phyloP scores from a whole-genome alignment of 306 rosid species.

The Hylodesmum podocarpum region DNA sequence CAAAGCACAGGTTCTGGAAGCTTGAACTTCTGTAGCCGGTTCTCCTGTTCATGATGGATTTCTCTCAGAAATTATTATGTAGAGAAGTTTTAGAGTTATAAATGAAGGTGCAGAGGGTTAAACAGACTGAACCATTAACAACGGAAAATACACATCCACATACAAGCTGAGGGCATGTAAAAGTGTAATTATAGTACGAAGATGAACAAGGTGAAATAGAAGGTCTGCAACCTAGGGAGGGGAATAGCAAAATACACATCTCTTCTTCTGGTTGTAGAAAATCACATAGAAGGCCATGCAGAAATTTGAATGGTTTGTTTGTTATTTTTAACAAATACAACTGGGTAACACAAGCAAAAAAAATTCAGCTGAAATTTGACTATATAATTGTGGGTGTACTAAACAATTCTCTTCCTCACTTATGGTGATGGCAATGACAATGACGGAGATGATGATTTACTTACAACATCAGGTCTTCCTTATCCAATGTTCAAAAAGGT shows the following conservation, averaged over 20 bases:
- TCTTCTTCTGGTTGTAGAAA: neutral
- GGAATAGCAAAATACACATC: neutral
- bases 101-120: neutral
- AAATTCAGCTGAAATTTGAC: no score
- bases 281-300: neutral
- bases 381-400: neutral
- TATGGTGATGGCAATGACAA: neutral
- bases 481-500: neutral
- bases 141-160: no score
- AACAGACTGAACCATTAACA: neutral
- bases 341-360: no score
- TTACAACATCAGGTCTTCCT: neutral
- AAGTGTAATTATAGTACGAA: neutral
- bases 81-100: conserved; percentile 4
- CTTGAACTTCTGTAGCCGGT: conserved; percentile 62
- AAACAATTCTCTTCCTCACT: neutral
- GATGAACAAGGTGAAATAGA: no score
- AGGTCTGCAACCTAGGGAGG: neutral
- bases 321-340: no score
- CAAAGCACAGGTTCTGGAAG: conserved; percentile 95
- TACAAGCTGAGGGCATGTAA: no score
- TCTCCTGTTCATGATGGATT: conserved; percentile 51
- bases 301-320: neutral
- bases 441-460: neutral
- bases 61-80: conserved; percentile 15